A percentile compares a stretch with the other conserved stretches of the same genome.
These are phyloP conservation scores for Nematodospora anomalae DNA, from an alignment of 1,139 yeast genomes.

Conservation along the genomic window DNA sequence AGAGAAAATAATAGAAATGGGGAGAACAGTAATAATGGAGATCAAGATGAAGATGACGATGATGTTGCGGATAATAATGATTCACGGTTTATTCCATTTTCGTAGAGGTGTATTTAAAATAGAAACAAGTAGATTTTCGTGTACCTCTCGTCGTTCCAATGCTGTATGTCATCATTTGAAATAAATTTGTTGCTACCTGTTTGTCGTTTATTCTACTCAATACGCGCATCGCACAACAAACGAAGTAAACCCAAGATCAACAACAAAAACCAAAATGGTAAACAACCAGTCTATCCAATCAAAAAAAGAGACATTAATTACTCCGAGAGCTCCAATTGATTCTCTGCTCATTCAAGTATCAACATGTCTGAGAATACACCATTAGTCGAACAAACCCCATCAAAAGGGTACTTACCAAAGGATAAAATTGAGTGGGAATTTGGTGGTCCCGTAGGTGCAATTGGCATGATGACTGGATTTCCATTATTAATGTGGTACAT, in stretches of 20 bases:
- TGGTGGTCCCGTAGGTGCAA: slow-evolving; percentile 91
- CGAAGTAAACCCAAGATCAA: no score
- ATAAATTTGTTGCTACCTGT: no score
- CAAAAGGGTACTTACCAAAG: slow-evolving; percentile 33
- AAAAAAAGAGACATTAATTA: no score
- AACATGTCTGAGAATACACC: slow-evolving; percentile 10
- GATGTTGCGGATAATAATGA: slow-evolving; percentile 19
- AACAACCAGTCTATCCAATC: no score
- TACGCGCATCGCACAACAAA: no score
- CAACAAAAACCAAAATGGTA: no score
- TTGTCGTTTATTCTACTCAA: no score
- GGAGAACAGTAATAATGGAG: slow-evolving; percentile 6
- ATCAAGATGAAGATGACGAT: slow-evolving; percentile 12
- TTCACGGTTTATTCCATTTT: slow-evolving; percentile 36
- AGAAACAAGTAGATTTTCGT: no score
- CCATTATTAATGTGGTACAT: slow-evolving; percentile 94
- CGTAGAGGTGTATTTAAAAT: slow-evolving; percentile 13
- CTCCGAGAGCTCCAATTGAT: no score
- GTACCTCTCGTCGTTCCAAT: no score
- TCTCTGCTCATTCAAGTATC: no score
- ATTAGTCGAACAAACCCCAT: slow-evolving; percentile 10
- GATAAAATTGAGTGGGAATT: slow-evolving; percentile 72
- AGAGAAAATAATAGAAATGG: slow-evolving; percentile 12
- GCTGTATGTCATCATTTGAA: no score
- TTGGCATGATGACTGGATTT: slow-evolving; percentile 91